Conservation (phyloP, 352 stramenopile genomes). For the Hyaloperonospora brassicae region DNA sequence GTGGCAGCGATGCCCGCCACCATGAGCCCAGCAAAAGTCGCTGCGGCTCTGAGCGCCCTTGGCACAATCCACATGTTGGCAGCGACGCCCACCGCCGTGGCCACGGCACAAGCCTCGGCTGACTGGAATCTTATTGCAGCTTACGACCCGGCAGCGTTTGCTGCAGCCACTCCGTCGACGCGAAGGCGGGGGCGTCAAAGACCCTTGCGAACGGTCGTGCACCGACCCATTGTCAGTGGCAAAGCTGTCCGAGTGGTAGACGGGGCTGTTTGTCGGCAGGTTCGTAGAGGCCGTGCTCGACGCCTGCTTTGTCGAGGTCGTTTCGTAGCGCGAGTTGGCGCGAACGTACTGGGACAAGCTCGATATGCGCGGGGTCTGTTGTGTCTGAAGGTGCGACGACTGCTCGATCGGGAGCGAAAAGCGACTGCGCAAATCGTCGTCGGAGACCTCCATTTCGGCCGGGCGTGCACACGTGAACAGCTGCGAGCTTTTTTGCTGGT, state of each 20-base stretch:
- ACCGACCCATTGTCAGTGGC: conserved; percentile 14
- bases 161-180: conserved; percentile 13
- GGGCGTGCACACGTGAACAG: conserved; percentile 10
- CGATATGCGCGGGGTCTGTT: conserved; percentile 5
- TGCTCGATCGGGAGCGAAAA: conserved; percentile 18
- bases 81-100: conserved; percentile 53
- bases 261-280: conserved; percentile 11
- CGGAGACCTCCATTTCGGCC: conserved; percentile 4
- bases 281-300: not conserved
- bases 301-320: conserved; percentile 3
- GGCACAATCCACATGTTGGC: conserved; percentile 35
- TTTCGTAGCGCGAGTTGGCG: conserved; percentile 25
- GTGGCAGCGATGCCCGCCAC: conserved; percentile 54
- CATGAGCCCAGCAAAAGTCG: conserved; percentile 57
- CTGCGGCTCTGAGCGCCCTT: conserved; percentile 54
- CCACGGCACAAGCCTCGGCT: conserved; percentile 49
- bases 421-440: conserved; percentile 18
- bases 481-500: conserved; percentile 5
- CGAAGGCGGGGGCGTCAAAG: not conserved
- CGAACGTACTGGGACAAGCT: conserved; percentile 24
- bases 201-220: conserved; percentile 15
- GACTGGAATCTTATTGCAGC: conserved; percentile 52
- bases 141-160: conserved; percentile 51
- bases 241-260: conserved; percentile 30
- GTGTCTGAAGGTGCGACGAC: conserved; percentile 3